Percentiles rank a stretch among this genome's conserved stretches.
Conservation (phyloP, 768 basidiomycete genomes). For the Lanmaoa pseudosensibilis region DNA sequence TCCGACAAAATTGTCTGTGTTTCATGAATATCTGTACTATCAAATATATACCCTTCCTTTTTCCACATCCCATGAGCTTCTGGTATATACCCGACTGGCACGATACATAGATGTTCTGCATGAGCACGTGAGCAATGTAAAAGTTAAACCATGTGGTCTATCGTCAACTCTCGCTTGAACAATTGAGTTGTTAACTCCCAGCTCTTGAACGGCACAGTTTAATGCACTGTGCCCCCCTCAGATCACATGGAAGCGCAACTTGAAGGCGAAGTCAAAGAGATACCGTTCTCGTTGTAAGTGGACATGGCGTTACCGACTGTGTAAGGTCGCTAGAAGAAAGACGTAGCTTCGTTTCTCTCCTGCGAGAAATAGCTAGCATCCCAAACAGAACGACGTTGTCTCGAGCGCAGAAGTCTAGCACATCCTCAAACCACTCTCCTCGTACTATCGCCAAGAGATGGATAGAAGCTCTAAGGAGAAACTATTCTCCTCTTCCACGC, state of each 20-base stretch:
- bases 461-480: slow-evolving; percentile 41
- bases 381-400: slow-evolving; percentile 21
- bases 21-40: slow-evolving; percentile 14
- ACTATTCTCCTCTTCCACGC: slow-evolving; percentile 48
- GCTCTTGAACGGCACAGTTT: neutral
- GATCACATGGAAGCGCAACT: slow-evolving; percentile 13
- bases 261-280: slow-evolving; percentile 9
- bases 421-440: slow-evolving; percentile 33
- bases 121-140: neutral
- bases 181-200: neutral
- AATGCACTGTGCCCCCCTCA: neutral
- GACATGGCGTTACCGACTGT: neutral
- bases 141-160: neutral
- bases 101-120: neutral
- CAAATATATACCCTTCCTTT: slow-evolving; percentile 30
- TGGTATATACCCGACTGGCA: slow-evolving; percentile 26
- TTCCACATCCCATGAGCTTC: slow-evolving; percentile 3
- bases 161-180: neutral
- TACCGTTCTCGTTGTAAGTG: slow-evolving; percentile 49
- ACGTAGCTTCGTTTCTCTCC: slow-evolving; percentile 49
- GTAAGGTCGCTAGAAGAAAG: slow-evolving; percentile 1
- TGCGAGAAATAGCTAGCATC: slow-evolving; percentile 44
- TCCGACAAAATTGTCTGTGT: neutral
- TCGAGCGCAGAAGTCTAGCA: slow-evolving; percentile 5
- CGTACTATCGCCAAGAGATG: slow-evolving; percentile 45